A percentile compares a stretch with the other conserved stretches of the same genome.
phyloP scores from a whole-genome alignment of 495 filamentous ascomycete genomes.

The Xylaria bambusicola region DNA sequence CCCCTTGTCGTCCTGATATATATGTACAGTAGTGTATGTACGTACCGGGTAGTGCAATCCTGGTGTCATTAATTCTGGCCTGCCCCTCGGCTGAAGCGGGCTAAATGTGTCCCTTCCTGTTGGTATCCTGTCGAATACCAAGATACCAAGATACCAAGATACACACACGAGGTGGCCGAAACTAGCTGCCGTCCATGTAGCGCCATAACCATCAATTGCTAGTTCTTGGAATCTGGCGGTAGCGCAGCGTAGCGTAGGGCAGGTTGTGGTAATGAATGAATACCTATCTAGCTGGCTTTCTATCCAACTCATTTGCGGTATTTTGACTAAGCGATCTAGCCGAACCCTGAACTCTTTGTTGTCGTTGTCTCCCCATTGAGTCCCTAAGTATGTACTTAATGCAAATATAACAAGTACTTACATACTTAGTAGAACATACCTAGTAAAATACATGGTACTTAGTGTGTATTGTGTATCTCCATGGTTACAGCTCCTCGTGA shows the following conservation, averaged over 20 bases:
- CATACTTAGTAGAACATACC: too few relatives aligned
- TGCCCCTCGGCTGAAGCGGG: constrained; percentile 12
- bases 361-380: too few relatives aligned
- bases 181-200: background rate
- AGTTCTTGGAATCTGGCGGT: background rate
- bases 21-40: too few relatives aligned
- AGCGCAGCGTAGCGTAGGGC: background rate
- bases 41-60: too few relatives aligned
- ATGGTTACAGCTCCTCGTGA: background rate
- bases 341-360: too few relatives aligned
- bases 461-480: too few relatives aligned
- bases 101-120: constrained; percentile 7
- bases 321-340: constrained; percentile 7
- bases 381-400: too few relatives aligned
- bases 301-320: constrained; percentile 7
- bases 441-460: too few relatives aligned
- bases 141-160: background rate
- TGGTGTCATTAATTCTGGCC: background rate
- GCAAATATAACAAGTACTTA: too few relatives aligned
- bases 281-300: too few relatives aligned
- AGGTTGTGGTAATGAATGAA: too few relatives aligned
- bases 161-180: background rate
- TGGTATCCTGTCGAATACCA: background rate
- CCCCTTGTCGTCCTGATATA: constrained; percentile 9
- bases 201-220: background rate